Evolutionary conservation across 805 yeast species (phyloP), one percentile per base, ranked within the genome.

Genomic region (Clavispora phyllophila): DNA sequence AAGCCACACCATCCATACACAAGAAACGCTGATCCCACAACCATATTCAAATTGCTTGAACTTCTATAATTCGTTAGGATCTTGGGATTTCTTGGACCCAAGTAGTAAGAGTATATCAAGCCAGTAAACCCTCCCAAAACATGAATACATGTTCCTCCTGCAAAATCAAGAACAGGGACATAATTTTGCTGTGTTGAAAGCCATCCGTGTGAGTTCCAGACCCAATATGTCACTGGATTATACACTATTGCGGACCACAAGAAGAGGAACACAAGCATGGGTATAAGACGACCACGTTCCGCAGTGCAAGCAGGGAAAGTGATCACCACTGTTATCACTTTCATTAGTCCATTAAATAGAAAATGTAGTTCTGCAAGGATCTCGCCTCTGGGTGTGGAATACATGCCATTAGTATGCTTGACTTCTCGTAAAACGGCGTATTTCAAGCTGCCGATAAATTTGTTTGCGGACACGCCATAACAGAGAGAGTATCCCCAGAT

Each of bases 131-230:
- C 75, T 49, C 73, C 63, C 4, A 69, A 72, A 26, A 68, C 54
- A 45, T 70, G 75, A n/a, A 70, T 60, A 48, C 72, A 66, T 36
- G 60, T 65, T 9, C 74, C 75, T 9, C 75, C 75, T 5, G 75
- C 74, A 55, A 69, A 70, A 48, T 70, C 75, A 9, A 68, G 53
- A 3, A 68, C 74, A 0, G 73, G 73, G 3, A 65, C 45, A 25
- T 44, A 53, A 13, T 49, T 44, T 14, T 57, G 51, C 41, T 67
- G 68, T 1, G 61, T 53, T 0, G 71, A 65, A 4, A 70, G 57
- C 74, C 74, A 70, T 9, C 75, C 75, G 38, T 66, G 57, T 18
- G 49, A 42, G 47, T 68, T 69, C 75, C 75, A 70, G 45, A 66
- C 62, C 75, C 75, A 70, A 47, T 68, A 70, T 2, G 66, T 65